These are phyloP conservation scores for Raphanus hybrid DNA, from an alignment of 441 rosid species.

Conservation along the genomic window DNA sequence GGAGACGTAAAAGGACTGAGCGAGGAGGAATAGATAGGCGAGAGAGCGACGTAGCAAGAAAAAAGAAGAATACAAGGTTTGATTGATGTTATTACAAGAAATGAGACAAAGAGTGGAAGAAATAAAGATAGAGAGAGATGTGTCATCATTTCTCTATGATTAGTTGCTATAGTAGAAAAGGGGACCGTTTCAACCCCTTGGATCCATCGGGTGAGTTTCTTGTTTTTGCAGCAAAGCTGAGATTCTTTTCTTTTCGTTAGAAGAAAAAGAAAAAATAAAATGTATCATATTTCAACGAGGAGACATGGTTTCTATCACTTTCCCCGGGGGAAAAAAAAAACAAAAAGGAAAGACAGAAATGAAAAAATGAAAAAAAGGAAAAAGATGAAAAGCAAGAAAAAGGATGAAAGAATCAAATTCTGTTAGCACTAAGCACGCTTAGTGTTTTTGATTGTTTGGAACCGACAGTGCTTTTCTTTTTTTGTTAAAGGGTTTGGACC, in stretches of 20 bases:
- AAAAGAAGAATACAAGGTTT: conserved; percentile 25
- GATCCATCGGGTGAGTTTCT: conserved; percentile 23
- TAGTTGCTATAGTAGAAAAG: conserved; percentile 48
- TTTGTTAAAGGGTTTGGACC: no score
- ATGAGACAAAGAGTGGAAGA: conserved; percentile 52
- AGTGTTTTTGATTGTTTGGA: conserved; percentile 7
- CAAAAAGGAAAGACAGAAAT: conserved; percentile 6
- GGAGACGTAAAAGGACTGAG: conserved; percentile 43
- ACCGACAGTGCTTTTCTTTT: not conserved
- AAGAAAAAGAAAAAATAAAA: not conserved
- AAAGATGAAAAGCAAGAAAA: no score
- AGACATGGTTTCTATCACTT: conserved; percentile 39
- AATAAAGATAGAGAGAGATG: conserved; percentile 22
- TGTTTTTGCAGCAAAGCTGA: conserved; percentile 15
- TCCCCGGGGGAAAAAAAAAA: conserved; percentile 11
- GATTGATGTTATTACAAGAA: conserved; percentile 39
- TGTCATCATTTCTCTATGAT: conserved; percentile 71
- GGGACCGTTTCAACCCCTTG: conserved; percentile 43
- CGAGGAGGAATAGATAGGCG: conserved; percentile 44
- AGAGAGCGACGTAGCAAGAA: conserved; percentile 42
- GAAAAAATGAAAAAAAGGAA: no score
- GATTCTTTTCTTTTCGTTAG: not conserved
- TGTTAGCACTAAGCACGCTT: not conserved
- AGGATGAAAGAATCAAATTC: not conserved
- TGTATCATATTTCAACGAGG: conserved; percentile 15